A percentile compares a stretch with the other conserved stretches of the same genome.
These are phyloP conservation scores for Agapanthus africanus DNA, from an alignment of 106 monocot genomes.

Conservation along the genomic window DNA sequence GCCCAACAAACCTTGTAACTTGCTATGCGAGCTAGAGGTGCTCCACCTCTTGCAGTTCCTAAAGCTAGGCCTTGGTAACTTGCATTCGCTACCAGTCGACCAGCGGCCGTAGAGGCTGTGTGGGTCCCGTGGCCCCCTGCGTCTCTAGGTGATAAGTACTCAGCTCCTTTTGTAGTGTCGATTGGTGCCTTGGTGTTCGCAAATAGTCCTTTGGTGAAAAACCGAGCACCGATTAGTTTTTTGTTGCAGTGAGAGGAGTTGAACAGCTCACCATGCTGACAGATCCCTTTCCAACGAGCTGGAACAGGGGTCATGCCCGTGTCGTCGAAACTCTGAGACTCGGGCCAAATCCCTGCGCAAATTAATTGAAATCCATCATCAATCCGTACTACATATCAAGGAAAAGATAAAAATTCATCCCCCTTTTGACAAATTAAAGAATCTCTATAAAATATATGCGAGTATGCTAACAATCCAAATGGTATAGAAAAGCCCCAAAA, in stretches of 20 bases:
- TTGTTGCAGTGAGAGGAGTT: conserved; percentile 39
- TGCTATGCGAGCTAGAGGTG: conserved; percentile 55
- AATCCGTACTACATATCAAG: no score
- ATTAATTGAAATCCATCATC: no score
- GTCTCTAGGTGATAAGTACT: conserved; percentile 65
- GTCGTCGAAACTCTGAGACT: conserved; percentile 37
- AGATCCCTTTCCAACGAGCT: conserved; percentile 38
- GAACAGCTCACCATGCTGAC: conserved; percentile 34
- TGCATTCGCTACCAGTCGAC: conserved; percentile 26
- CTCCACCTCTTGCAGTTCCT: conserved; percentile 49
- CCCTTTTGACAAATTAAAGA: no score
- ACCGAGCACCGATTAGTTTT: conserved; percentile 63
- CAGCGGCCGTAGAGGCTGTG: conserved; percentile 71
- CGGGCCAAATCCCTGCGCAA: conserved; percentile 32
- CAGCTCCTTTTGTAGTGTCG: no score
- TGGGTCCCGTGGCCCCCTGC: conserved; percentile 76
- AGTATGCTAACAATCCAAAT: no score
- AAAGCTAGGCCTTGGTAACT: conserved; percentile 50
- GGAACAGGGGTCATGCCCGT: conserved; percentile 34
- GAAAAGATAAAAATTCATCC: no score
- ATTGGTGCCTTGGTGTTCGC: conserved; percentile 24
- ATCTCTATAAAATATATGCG: no score
- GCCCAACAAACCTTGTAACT: conserved; percentile 62
- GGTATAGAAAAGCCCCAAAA: no score
- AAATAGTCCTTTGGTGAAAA: conserved; percentile 37